Conservation (phyloP, 2,329 filamentous ascomycete genomes). For the Calonectria leucothoes region DNA sequence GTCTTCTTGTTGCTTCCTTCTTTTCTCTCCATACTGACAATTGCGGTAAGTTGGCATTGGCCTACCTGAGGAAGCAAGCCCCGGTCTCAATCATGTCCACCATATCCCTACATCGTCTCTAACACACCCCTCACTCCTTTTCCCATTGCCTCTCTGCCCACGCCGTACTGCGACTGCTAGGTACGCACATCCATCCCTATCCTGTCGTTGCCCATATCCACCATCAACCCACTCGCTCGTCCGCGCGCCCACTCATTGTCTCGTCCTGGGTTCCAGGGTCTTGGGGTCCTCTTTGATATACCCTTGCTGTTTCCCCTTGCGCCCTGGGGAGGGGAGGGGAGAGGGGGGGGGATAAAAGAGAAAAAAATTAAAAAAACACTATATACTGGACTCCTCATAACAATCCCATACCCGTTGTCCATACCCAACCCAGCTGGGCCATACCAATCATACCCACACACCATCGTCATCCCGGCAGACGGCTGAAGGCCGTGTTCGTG, state of each 20-base stretch:
- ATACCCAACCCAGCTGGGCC: slow-evolving; percentile 10
- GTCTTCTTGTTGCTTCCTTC: too few species aligned
- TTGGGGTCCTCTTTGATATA: slow-evolving; percentile 6
- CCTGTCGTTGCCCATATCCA: slow-evolving; percentile 20
- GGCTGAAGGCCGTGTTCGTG: slow-evolving; percentile 24
- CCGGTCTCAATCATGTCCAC: slow-evolving; percentile 7
- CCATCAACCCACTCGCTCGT: slow-evolving; percentile 21
- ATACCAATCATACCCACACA: slow-evolving; percentile 1
- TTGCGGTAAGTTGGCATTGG: slow-evolving; percentile 4
- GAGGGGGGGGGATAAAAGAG: neutral
- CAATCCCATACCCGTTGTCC: slow-evolving; percentile 8
- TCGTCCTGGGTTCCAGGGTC: slow-evolving; percentile 9
- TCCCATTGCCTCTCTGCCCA: slow-evolving; percentile 1
- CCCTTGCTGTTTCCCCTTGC: slow-evolving; percentile 11
- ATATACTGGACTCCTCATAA: slow-evolving; percentile 6
- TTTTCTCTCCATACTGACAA: neutral
- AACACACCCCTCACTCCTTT: slow-evolving; percentile 25
- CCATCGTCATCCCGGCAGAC: slow-evolving; percentile 9
- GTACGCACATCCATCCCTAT: slow-evolving; percentile 13
- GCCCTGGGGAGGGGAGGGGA: neutral
- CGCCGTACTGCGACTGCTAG: neutral
- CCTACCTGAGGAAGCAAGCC: neutral
- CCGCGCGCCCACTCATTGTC: slow-evolving; percentile 9
- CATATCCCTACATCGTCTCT: slow-evolving; percentile 23
- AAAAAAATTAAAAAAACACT: neutral